A percentile compares a stretch with the other conserved stretches of the same genome.
Conservation (phyloP, 2,329 filamentous ascomycete species). For the Polychaeton citri region DNA sequence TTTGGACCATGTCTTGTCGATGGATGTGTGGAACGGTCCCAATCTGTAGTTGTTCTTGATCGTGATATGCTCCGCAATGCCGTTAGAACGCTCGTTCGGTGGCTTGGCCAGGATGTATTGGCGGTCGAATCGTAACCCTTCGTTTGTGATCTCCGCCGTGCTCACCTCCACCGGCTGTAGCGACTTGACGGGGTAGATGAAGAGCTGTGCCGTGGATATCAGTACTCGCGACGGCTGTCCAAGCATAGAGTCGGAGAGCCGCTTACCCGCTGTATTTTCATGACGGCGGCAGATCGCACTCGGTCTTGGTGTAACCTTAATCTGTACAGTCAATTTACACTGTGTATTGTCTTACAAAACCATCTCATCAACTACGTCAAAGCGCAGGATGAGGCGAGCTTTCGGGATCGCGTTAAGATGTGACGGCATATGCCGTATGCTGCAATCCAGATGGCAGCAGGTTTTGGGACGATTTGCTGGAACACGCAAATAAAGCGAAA, state of each 20-base stretch:
- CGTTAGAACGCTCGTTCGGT: conserved; percentile 14
- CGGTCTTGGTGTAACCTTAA: no score
- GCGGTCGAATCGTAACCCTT: conserved; percentile 20
- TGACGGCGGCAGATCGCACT: conserved; percentile 4
- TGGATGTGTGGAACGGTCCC: conserved; percentile 19
- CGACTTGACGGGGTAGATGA: conserved; percentile 22
- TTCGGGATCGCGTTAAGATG: no score
- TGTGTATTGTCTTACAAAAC: no score
- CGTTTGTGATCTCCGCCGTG: conserved; percentile 21
- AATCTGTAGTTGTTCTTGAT: conserved; percentile 22
- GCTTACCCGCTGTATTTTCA: conserved; percentile 20
- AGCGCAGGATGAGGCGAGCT: no score
- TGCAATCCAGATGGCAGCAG: no score
- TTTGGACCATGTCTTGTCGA: conserved; percentile 20
- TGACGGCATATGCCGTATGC: no score
- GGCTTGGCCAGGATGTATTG: conserved; percentile 23
- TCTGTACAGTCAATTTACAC: no score
- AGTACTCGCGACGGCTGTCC: neutral
- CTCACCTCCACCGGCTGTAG: conserved; percentile 19
- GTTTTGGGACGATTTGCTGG: no score
- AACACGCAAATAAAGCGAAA: no score
- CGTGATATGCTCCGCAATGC: conserved; percentile 21
- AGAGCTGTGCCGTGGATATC: conserved; percentile 10
- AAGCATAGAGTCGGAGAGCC: neutral
- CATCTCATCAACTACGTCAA: no score